Base-by-base conservation (phyloP, 2,329 filamentous ascomycete species). In the Ophiostoma himal-ulmi region DNA sequence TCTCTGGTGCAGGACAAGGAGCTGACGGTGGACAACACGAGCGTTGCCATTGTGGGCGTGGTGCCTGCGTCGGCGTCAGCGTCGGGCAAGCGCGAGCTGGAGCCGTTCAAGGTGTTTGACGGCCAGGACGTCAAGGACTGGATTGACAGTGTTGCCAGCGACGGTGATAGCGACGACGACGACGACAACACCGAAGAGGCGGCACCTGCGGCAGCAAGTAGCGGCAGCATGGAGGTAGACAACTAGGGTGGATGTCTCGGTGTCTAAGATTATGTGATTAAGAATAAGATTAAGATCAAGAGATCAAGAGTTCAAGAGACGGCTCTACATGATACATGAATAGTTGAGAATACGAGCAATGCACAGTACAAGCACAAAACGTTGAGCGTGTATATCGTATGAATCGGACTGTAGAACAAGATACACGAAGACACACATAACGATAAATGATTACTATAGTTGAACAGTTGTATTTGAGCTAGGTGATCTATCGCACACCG, bases 1-100 rank as follows among this genome's bases (percentile, higher is more conserved):
- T 96, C 91, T 76, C 83, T 99, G 79, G 91, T 92, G 71, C 94
- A 98, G 86, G 95, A 99, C 82, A 96, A 96, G 84, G 94, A 98
- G 85, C 83, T 99, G 79, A 98, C 94, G 70, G 88, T 97, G 57
- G 95, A 98, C 80, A 99, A 99, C 83, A 97, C 94, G 70, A 97
- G 93, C 75, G 87, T 99, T 69, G 94, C 92, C 52, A 85, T 97
- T 72, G 91, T 94, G 30, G 94, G 94, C 11, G 82, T 86, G 67
- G 82, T 77, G 66, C 93, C 93, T 3, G 83, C 86, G 64, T 80
- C 76, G 67, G 79, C 82, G 70, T 80, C 80, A 73, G 80, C 81
- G 72, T 81, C 82, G 7, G 82, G 82, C 69, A 83, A 83, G 78
- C 86, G 85, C 80, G 81, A 78, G 70, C 81, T 91, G 41, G 92